Percentiles rank a stretch among this genome's conserved stretches.
phyloP scores from a whole-genome alignment of 768 basidiomycete genomes.

The Suillus discolor region DNA sequence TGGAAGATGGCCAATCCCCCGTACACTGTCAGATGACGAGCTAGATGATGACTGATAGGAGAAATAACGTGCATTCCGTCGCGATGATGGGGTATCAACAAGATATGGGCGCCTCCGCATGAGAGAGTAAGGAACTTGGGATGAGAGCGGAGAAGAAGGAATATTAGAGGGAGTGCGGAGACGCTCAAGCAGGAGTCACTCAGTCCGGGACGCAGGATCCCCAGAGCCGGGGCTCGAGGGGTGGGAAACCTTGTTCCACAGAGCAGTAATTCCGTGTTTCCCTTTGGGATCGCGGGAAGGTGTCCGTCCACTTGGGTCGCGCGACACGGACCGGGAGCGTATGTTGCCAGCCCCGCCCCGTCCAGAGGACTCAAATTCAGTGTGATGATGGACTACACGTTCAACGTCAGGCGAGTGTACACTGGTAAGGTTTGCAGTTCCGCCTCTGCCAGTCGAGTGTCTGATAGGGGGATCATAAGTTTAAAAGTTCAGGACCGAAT shows the following conservation, averaged over 20 bases:
- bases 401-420: conserved; percentile 42
- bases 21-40: not conserved
- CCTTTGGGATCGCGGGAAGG: conserved; percentile 23
- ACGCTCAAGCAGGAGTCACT: conserved; percentile 5
- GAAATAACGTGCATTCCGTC: not conserved
- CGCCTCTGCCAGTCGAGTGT: conserved; percentile 72
- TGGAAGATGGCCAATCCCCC: conserved; percentile 1
- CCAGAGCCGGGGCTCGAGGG: conserved; percentile 6
- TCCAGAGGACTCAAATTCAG: conserved; percentile 45
- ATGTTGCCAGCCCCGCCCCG: conserved; percentile 71
- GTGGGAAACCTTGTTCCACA: conserved; percentile 33
- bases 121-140: conserved; percentile 3
- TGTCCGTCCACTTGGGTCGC: conserved; percentile 28
- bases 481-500: conserved; percentile 3
- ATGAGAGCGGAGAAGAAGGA: not conserved
- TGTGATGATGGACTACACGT: conserved; percentile 21
- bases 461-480: conserved; percentile 32
- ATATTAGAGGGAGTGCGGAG: not conserved
- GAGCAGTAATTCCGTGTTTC: conserved; percentile 31
- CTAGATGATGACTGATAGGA: conserved; percentile 4
- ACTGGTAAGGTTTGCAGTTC: conserved; percentile 59
- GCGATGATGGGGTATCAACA: not conserved
- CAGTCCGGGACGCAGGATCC: not conserved
- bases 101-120: conserved; percentile 2
- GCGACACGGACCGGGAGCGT: conserved; percentile 38